Conservation (phyloP, 208 protist genomes). For the Wallacemonas collosoma region DNA sequence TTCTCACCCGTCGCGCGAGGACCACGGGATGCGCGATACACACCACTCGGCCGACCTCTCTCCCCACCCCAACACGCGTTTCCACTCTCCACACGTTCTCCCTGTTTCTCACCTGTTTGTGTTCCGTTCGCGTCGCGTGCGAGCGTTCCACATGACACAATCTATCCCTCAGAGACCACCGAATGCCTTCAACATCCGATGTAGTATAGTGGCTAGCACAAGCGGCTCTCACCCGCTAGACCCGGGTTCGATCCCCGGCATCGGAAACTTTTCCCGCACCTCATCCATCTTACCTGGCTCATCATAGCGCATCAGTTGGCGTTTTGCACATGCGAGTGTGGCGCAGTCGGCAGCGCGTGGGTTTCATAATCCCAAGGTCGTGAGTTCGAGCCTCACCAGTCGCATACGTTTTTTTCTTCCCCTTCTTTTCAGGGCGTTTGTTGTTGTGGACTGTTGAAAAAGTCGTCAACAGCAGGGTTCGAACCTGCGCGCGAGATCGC, state of each 20-base stretch:
- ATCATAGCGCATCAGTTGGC: background rate
- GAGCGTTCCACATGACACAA: no score
- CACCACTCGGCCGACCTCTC: no score
- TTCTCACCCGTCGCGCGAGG: no score
- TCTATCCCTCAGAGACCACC: no score
- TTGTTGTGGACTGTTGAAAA: conserved; percentile 7
- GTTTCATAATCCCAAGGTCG: conserved; percentile 96
- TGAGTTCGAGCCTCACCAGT: conserved; percentile 91
- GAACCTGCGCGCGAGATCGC: conserved; percentile 91
- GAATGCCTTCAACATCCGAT: conserved; percentile 41
- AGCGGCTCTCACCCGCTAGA: conserved; percentile 93
- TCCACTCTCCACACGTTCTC: no score
- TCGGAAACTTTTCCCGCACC: conserved; percentile 3
- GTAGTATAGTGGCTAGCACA: conserved; percentile 95
- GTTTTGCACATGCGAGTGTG: conserved; percentile 57
- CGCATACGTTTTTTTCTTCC: conserved; percentile 36
- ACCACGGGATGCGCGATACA: no score
- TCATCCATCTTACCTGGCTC: background rate
- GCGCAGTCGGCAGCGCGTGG: conserved; percentile 95
- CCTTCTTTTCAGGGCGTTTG: no score
- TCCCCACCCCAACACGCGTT: no score
- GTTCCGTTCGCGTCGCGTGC: no score
- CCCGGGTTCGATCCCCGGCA: conserved; percentile 89
- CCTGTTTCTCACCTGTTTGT: no score
- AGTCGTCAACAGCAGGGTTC: conserved; percentile 77